phyloP scores from a whole-genome alignment of 306 rosid species.

The Sicyos edulis region DNA sequence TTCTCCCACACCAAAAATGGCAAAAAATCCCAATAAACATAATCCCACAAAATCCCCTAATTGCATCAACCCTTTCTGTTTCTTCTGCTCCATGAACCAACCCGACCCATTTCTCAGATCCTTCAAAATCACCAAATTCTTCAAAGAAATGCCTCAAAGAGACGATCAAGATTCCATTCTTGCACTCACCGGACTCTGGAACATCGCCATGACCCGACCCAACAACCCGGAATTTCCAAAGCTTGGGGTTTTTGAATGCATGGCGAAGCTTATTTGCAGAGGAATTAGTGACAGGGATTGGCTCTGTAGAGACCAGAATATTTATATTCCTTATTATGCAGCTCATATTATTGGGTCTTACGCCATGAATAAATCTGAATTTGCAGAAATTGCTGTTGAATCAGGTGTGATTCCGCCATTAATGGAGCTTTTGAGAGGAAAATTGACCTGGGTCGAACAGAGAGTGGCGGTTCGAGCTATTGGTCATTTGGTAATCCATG shows the following conservation, averaged over 20 bases:
- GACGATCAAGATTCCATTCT: conserved; percentile 46
- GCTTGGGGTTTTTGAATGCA: conserved; percentile 55
- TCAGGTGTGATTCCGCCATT: conserved; percentile 46
- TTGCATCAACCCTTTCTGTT: conserved; percentile 37
- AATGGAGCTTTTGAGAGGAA: conserved; percentile 50
- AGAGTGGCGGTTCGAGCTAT: conserved; percentile 65
- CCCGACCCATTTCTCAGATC: conserved; percentile 34
- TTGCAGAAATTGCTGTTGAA: conserved; percentile 41
- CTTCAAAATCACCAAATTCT: conserved; percentile 33
- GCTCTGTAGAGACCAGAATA: conserved; percentile 48
- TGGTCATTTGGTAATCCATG: conserved; percentile 53
- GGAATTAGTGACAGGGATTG: conserved; percentile 39
- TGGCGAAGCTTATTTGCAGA: conserved; percentile 50
- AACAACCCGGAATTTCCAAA: conserved; percentile 56
- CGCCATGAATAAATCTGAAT: conserved; percentile 42
- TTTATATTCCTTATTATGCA: conserved; percentile 64
- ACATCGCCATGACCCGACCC: conserved; percentile 48
- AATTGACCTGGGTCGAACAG: conserved; percentile 65
- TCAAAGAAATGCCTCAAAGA: conserved; percentile 42
- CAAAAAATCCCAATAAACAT: conserved; percentile 14
- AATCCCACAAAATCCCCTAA: conserved; percentile 15
- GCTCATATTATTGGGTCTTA: conserved; percentile 68
- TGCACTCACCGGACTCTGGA: conserved; percentile 49
- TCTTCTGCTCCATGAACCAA: conserved; percentile 59
- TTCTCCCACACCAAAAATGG: conserved; percentile 19